phyloP scores from a whole-genome alignment of 2,329 filamentous ascomycete genomes.

The Kalmusia sp. region DNA sequence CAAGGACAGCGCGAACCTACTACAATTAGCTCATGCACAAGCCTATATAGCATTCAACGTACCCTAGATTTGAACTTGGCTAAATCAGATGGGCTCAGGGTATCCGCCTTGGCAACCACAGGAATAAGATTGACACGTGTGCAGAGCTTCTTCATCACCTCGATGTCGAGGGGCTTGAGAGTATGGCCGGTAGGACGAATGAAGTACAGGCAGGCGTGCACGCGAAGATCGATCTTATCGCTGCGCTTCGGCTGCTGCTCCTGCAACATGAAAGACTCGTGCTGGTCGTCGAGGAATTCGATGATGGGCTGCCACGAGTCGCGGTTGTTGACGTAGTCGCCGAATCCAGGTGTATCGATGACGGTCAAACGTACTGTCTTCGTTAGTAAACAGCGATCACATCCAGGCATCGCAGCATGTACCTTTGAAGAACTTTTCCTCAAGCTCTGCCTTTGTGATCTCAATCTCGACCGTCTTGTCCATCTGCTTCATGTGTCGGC shows the following conservation, averaged over 20 bases:
- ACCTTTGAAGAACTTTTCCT: slow-evolving; percentile 99
- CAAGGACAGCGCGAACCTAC: slow-evolving; percentile 92
- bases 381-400: slow-evolving; percentile 25
- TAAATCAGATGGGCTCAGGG: slow-evolving; percentile 89
- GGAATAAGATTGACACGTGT: slow-evolving; percentile 98
- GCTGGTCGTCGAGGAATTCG: slow-evolving; percentile 99
- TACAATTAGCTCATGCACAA: slow-evolving; percentile 19
- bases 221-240: slow-evolving; percentile 99
- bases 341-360: slow-evolving; percentile 98
- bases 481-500: slow-evolving; percentile 98
- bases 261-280: slow-evolving; percentile 99
- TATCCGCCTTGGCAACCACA: slow-evolving; percentile 98
- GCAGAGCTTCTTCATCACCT: slow-evolving; percentile 99
- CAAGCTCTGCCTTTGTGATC: slow-evolving; percentile 98
- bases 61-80: slow-evolving; percentile 95
- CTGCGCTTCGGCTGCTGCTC: slow-evolving; percentile 98
- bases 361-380: slow-evolving; percentile 91
- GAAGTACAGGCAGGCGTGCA: slow-evolving; percentile 98
- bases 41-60: slow-evolving; percentile 47
- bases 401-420: slow-evolving; percentile 9
- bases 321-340: slow-evolving; percentile 99
- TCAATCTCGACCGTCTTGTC: slow-evolving; percentile 99
- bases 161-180: slow-evolving; percentile 97
- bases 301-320: slow-evolving; percentile 99
- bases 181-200: slow-evolving; percentile 98